Evolutionary conservation across 257 asterid species (phyloP).

Genomic region (Przewalskia tangutica): DNA sequence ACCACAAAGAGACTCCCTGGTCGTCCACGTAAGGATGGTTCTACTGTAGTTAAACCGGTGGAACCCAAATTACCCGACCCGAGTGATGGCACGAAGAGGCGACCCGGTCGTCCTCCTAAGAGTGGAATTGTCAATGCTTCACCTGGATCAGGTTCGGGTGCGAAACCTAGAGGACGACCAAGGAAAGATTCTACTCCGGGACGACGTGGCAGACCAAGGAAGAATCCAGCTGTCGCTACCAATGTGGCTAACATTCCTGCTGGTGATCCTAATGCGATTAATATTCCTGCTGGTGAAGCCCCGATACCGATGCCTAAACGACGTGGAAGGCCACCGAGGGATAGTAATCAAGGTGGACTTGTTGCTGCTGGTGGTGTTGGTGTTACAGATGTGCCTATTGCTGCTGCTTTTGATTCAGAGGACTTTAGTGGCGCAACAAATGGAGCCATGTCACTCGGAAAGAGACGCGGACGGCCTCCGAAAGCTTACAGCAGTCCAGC

Average conservation of each 20-base stretch:
- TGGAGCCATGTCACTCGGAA: slow-evolving; percentile 20
- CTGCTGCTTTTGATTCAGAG: background rate
- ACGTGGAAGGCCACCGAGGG: slow-evolving; percentile 59
- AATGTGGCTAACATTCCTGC: background rate
- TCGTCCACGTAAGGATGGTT: slow-evolving; percentile 48
- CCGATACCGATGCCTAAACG: slow-evolving; percentile 29
- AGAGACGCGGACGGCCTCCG: slow-evolving; percentile 65
- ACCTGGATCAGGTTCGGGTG: background rate
- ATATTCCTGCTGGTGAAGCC: slow-evolving; percentile 12
- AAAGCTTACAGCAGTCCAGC: slow-evolving; percentile 14
- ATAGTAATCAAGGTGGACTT: slow-evolving; percentile 12
- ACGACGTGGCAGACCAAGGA: slow-evolving; percentile 50
- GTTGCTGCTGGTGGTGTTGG: background rate
- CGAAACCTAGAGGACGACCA: slow-evolving; percentile 12
- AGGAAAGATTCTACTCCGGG: slow-evolving; percentile 14
- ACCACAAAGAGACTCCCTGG: slow-evolving; percentile 45
- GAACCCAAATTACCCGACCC: background rate
- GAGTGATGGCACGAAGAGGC: slow-evolving; percentile 11
- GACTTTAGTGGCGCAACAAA: background rate
- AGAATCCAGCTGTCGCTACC: slow-evolving; percentile 1
- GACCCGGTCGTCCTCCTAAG: slow-evolving; percentile 37
- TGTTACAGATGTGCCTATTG: slow-evolving; percentile 3
- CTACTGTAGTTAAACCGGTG: background rate
- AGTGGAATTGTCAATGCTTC: background rate
- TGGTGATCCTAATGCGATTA: background rate